Evolutionary conservation across 2,329 filamentous ascomycete genomes (phyloP), one percentile per base, ranked within the genome.

Genomic region (Atkinsonella hypoxylon): DNA sequence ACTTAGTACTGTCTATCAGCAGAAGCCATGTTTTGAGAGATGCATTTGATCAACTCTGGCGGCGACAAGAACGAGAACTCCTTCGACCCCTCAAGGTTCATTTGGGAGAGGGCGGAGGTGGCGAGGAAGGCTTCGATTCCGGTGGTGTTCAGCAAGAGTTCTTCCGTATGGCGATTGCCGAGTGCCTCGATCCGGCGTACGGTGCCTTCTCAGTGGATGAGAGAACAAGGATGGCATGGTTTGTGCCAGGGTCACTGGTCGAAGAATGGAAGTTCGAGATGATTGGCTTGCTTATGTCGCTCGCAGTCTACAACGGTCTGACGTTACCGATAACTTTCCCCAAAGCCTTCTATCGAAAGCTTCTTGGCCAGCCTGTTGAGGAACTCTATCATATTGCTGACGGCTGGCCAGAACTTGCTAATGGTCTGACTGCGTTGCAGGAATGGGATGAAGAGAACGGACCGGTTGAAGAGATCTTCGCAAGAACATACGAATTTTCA

Each of bases 81-180:
- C 72, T 91, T 60, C 81, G 89, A 26, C 93, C 93, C 1, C 70
- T 98, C 34, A 95, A 95, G 60, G 84, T 98, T 9, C 83, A 88
- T 47, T 79, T 97, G 51, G 89, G 89, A 3, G 85, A 89, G 62
- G 83, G 88, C 34, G 75, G 76, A 49, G 88, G 89, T 31, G 88
- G 89, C 32, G 93, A 97, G 65, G 83, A 94, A 63, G 93, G 93
- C 0, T 81, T 94, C 34, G 93, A 98, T 64, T 89, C 91, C 46
- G 93, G 93, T 42, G 93, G 93, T 55, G 90, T 98, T 1, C 91
- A 96, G 59, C 90, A 95, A 63, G 93, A 98, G 56, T 97, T 95
- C 64, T 97, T 98, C 69, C 82, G 89, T 15, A 69, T 96, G 30
- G 82, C 87, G 17, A 82, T 96, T 58, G 80, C 81, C 1, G 84